Base-by-base conservation (phyloP, 2,329 filamentous ascomycete species). In the Alternaria sp. region DNA sequence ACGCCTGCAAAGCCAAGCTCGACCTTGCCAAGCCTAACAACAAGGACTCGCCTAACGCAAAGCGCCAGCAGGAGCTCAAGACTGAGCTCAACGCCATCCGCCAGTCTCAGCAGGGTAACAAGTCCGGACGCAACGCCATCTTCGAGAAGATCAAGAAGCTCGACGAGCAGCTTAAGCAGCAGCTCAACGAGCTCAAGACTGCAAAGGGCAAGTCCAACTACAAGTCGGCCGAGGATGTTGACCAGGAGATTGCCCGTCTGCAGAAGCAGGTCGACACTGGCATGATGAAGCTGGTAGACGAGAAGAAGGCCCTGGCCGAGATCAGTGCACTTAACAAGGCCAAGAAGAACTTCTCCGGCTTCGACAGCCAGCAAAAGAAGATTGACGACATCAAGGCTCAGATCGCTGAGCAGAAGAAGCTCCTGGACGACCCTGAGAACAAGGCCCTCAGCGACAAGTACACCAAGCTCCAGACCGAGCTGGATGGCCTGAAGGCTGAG, bases 251-350 rank as follows among this genome's bases (percentile, higher is more conserved):
- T 72, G 86, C 87, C 62, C 85, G 85, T 54, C 88, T 97, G 55
- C 92, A 97, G 69, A 90, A 90, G 81, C 87, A 94, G 78, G 93
- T 98, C 71, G 92, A 97, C 79, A 87, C 89, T 36, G 94, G 94
- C 67, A 91, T 87, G 78, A 94, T 99, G 91, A 97, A 94, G 83
- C 85, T 99, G 53, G 95, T 98, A 11, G 95, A 99, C 73, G 95
- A 98, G 87, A 96, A 93, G 86, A 98, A 97, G 87, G 90, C 92
- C 9, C 85, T 98, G 20, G 83, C 87, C 52, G 93, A 97, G 73
- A 90, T 97, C 72, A 92, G 91, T 50, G 90, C 83, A 78, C 84
- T 98, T 69, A 90, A 91, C 80, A 97, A 96, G 85, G 87, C 91
- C 75, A 92, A 92, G 83, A 98, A 97, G 88, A 91, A 89, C 81